Conservation (phyloP, 495 filamentous ascomycete genomes). For the Penicillium crystallinum region DNA sequence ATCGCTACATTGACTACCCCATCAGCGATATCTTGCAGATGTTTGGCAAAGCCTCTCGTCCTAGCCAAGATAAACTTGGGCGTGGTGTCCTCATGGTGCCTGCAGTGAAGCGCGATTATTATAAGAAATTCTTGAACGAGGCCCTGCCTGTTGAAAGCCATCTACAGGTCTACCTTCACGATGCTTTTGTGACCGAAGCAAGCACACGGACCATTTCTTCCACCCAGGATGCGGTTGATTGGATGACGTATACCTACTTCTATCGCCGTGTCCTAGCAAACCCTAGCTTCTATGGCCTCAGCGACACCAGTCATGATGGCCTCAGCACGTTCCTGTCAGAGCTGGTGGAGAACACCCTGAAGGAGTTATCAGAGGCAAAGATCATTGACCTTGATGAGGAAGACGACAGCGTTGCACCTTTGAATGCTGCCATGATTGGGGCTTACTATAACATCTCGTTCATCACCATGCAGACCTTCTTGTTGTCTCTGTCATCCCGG, state of each 20-base stretch:
- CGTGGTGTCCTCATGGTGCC: conserved; percentile 94
- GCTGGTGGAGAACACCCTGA: conserved; percentile 86
- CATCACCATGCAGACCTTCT: conserved; percentile 98
- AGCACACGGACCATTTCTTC: conserved; percentile 90
- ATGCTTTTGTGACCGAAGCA: conserved; percentile 95
- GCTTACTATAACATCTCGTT: conserved; percentile 99
- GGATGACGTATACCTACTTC: conserved; percentile 97
- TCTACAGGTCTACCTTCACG: conserved; percentile 82
- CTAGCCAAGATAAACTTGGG: conserved; percentile 71
- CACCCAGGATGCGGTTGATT: conserved; percentile 96
- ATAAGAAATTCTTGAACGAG: conserved; percentile 97
- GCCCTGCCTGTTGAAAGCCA: conserved; percentile 94
- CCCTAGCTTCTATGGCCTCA: conserved; percentile 91
- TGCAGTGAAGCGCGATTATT: conserved; percentile 90
- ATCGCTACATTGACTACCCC: conserved; percentile 96
- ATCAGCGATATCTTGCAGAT: conserved; percentile 98
- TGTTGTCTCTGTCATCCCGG: conserved; percentile 83
- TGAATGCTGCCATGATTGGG: conserved; percentile 96
- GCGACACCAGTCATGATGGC: conserved; percentile 85
- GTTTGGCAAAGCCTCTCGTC: conserved; percentile 88
- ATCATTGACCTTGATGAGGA: conserved; percentile 97
- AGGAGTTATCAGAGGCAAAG: conserved; percentile 87
- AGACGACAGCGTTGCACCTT: conserved; percentile 81
- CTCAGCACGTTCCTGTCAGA: conserved; percentile 93
- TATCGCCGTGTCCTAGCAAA: conserved; percentile 96